Evolutionary conservation across 495 filamentous ascomycete species (phyloP), one percentile per base, ranked within the genome.

Genomic region (Aspergillus haitiensis): DNA sequence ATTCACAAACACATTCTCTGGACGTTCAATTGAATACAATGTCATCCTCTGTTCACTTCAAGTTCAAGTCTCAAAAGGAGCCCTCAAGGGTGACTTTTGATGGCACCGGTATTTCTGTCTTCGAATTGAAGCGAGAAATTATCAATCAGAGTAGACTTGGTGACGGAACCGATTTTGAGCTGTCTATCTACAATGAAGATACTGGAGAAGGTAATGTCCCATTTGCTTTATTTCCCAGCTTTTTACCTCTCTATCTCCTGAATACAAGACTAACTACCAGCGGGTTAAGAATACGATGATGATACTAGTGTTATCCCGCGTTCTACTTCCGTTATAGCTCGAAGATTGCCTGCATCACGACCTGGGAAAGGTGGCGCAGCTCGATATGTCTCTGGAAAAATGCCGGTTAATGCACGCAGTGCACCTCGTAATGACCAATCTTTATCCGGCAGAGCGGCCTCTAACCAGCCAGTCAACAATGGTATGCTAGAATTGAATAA

Each of bases 61-160:
- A 96, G 79, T 99, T 98, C 89, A 98, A 97, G 82, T 97, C 93
- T 59, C 91, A 94, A 72, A 96, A 93, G 77, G 95, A 98, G 72
- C 90, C 93, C 56, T 88, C 91, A 21, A 82, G 92, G 70, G 90
- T 99, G 60, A 88, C 91, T 66, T 99, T 99, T 78, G 94, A 99
- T 78, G 94, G 94, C 69, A 97, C 94, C 67, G 91, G 91, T 76
- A 97, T 99, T 62, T 96, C 94, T 56, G 94, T 98, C 66, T 99
- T 97, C 78, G 94, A 98, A 73, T 77, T 98, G 70, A 99, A 99
- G 76, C 86, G 93, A 76, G 93, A 97, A 75, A 99, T 99, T 70
- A 99, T 99, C 76, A 83, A 84, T 66, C 87, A 90, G 77, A 93
- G 89, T 78, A 90, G 88, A 62, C 81, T 98, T 87, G 95, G 94